Conservation (phyloP, 768 basidiomycete species). For the Kwoniella bestiolae region DNA sequence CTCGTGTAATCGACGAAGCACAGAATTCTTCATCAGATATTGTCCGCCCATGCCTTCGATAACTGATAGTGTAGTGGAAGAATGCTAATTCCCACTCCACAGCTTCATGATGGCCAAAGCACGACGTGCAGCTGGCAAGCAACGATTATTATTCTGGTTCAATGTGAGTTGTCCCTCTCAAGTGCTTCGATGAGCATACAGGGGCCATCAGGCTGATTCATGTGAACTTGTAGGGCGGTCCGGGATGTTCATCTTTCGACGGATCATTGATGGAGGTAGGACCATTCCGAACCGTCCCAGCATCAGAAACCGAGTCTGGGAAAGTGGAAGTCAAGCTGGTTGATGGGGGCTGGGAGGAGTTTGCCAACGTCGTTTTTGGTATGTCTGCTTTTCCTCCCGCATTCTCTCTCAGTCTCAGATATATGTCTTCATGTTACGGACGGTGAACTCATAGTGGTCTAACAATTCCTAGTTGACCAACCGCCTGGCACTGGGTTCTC, state of each 20-base stretch:
- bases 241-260: constrained; percentile 96
- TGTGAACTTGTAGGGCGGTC: constrained; percentile 73
- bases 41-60: neutral
- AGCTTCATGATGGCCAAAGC: constrained; percentile 87
- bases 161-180: constrained; percentile 69
- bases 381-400: constrained; percentile 57
- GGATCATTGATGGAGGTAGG: constrained; percentile 99
- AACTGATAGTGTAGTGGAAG: neutral
- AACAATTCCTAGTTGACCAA: constrained; percentile 77
- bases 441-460: too few species aligned
- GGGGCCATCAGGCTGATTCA: too few species aligned
- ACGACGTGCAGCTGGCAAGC: constrained; percentile 81
- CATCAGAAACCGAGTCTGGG: constrained; percentile 60
- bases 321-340: constrained; percentile 71
- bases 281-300: constrained; percentile 68
- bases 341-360: constrained; percentile 97
- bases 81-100: neutral
- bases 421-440: too few species aligned
- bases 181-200: too few species aligned
- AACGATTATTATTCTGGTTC: constrained; percentile 93
- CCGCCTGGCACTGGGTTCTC: constrained; percentile 96
- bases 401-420: too few species aligned
- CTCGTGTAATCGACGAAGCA: neutral
- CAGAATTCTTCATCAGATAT: neutral
- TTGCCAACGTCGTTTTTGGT: constrained; percentile 91